These are phyloP conservation scores for Ammopiptanthus mongolicus DNA, from an alignment of 306 rosid genomes.

Conservation along the genomic window DNA sequence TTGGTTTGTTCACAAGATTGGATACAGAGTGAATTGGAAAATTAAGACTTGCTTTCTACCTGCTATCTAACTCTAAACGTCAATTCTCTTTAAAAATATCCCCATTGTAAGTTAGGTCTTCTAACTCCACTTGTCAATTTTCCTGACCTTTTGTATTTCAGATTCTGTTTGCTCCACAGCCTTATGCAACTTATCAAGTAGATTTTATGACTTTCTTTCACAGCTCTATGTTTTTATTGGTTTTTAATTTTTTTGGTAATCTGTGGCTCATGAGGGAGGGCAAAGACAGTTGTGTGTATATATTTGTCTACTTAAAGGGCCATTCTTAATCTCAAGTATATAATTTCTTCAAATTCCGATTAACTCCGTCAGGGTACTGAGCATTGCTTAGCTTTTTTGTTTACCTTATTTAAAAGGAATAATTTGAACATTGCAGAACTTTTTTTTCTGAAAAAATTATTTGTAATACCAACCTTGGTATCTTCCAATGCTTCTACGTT, in stretches of 20 bases:
- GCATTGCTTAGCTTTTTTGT: background rate
- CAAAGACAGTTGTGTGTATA: background rate
- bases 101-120: slow-evolving; percentile 27
- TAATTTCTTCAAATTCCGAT: background rate
- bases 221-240: background rate
- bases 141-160: slow-evolving; percentile 6
- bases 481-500: background rate
- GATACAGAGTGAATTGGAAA: slow-evolving; percentile 91
- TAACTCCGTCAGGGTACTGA: background rate
- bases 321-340: background rate
- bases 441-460: background rate
- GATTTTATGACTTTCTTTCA: slow-evolving; percentile 7
- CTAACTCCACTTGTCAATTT: slow-evolving; percentile 27
- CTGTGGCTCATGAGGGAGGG: background rate
- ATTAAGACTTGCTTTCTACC: slow-evolving; percentile 31
- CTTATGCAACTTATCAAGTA: slow-evolving; percentile 21
- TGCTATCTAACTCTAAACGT: slow-evolving; percentile 33
- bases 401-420: background rate
- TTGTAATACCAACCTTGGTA: background rate
- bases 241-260: background rate
- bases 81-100: slow-evolving; percentile 11
- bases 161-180: slow-evolving; percentile 14
- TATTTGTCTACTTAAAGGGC: background rate
- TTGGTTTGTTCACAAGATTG: slow-evolving; percentile 95
- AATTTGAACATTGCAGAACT: background rate